A percentile compares a stretch with the other conserved stretches of the same genome.
These are phyloP conservation scores for Excoecaria cochinchinensis DNA, from an alignment of 345 rosid species.

Conservation along the genomic window DNA sequence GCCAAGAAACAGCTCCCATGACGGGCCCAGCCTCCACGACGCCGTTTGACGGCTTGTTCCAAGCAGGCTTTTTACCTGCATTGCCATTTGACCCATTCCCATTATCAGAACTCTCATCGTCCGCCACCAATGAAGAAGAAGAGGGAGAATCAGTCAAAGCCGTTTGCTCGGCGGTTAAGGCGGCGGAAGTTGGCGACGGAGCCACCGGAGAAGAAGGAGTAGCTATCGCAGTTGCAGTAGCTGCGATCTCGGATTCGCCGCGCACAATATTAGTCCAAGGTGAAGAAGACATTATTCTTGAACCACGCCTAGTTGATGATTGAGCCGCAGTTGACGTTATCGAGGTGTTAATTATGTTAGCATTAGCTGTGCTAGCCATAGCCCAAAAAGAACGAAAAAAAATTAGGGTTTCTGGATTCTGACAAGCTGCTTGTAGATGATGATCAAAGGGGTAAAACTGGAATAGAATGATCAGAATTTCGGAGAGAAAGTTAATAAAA, in stretches of 20 bases:
- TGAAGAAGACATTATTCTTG: slow-evolving; percentile 22
- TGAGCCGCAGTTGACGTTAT: neutral
- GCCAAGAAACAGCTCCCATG: slow-evolving; percentile 68
- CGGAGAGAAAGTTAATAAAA: neutral
- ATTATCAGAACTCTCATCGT: slow-evolving; percentile 40
- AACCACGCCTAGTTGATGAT: neutral
- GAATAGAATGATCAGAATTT: neutral
- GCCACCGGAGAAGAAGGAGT: slow-evolving; percentile 25
- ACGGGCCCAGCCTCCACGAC: slow-evolving; percentile 49
- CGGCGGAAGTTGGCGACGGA: neutral
- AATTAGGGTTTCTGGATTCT: neutral
- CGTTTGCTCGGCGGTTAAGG: slow-evolving; percentile 20
- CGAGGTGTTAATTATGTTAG: neutral
- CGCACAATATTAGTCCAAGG: slow-evolving; percentile 53
- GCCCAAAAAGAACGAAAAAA: neutral
- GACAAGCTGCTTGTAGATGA: neutral
- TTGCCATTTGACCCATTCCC: slow-evolving; percentile 40
- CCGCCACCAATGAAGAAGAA: slow-evolving; percentile 31
- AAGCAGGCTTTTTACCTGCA: slow-evolving; percentile 63
- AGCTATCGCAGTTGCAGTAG: neutral
- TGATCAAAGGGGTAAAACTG: slow-evolving; percentile 11
- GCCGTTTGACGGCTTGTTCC: slow-evolving; percentile 73
- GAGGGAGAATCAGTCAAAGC: slow-evolving; percentile 11
- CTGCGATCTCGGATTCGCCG: slow-evolving; percentile 37
- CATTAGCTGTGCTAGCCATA: neutral